Conservation (phyloP, 768 basidiomycete species). For the Boletus pseudopeckii region DNA sequence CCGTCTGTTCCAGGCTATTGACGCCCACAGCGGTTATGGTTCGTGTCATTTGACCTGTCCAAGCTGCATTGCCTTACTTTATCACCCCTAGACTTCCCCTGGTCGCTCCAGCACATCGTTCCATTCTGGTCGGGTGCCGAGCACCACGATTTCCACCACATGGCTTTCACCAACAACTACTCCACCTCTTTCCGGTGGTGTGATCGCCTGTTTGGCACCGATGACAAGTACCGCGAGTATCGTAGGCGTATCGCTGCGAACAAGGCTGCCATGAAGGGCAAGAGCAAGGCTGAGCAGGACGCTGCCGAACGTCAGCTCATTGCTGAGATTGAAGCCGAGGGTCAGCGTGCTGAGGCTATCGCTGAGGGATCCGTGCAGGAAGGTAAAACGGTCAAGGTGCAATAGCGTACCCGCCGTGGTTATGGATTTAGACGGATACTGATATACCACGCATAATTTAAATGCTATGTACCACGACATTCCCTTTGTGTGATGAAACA, state of each 20-base stretch:
- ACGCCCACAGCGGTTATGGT: constrained; percentile 97
- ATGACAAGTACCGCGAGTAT: constrained; percentile 84
- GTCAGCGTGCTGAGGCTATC: constrained; percentile 62
- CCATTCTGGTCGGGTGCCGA: constrained; percentile 98
- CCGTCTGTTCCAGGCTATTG: constrained; percentile 94
- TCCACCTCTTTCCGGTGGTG: constrained; percentile 95
- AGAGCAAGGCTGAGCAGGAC: constrained; percentile 49
- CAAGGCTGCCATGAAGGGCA: constrained; percentile 52
- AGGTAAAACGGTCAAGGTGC: constrained; percentile 26
- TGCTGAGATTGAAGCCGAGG: constrained; percentile 72
- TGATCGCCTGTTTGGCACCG: constrained; percentile 87
- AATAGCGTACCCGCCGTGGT: constrained; percentile 11
- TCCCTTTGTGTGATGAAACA: background rate
- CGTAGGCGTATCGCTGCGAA: constrained; percentile 61
- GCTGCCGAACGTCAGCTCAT: constrained; percentile 60
- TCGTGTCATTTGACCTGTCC: constrained; percentile 21
- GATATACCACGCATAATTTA: constrained; percentile 5
- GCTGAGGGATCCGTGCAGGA: constrained; percentile 34
- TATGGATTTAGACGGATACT: background rate
- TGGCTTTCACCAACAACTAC: constrained; percentile 92
- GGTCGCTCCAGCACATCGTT: constrained; percentile 88
- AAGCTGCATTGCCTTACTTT: background rate
- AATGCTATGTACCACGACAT: background rate
- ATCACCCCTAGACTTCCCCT: constrained; percentile 77
- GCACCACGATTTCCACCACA: constrained; percentile 98